Percentiles rank a stretch among this genome's conserved stretches.
Conservation (phyloP, 1,284 basidiomycete genomes). For the Naganishia liquefaciens region DNA sequence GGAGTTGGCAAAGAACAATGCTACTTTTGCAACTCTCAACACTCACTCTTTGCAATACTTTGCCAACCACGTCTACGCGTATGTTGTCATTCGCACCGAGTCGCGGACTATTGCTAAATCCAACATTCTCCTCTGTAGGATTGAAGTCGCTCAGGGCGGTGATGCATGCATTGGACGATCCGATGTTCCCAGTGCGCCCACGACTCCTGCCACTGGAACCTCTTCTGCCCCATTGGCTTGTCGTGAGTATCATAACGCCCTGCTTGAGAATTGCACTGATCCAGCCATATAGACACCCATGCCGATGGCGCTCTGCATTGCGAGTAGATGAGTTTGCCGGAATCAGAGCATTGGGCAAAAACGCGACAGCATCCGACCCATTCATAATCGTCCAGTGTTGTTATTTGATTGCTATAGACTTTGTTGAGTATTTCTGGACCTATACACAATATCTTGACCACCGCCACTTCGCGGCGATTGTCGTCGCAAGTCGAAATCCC, state of each 20-base stretch:
- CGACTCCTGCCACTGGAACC: conserved; percentile 28
- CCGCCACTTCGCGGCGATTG: too few relatives aligned
- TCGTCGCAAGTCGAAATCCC: too few relatives aligned
- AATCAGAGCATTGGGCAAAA: too few relatives aligned
- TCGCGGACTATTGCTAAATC: conserved; percentile 43
- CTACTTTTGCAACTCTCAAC: conserved; percentile 47
- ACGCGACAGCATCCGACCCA: too few relatives aligned
- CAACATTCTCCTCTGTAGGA: background rate
- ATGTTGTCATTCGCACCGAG: conserved; percentile 16
- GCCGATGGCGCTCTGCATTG: conserved; percentile 39
- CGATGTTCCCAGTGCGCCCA: conserved; percentile 28
- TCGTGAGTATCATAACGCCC: conserved; percentile 31
- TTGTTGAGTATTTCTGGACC: too few relatives aligned
- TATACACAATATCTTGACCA: too few relatives aligned
- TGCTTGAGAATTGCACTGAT: background rate
- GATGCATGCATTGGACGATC: conserved; percentile 45
- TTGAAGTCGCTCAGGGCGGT: conserved; percentile 48
- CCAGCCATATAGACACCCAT: conserved; percentile 40
- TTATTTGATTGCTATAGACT: too few relatives aligned
- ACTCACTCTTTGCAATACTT: conserved; percentile 54
- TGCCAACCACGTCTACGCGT: conserved; percentile 42
- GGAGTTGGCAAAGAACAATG: conserved; percentile 50
- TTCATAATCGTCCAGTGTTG: too few relatives aligned
- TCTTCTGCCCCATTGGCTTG: conserved; percentile 38
- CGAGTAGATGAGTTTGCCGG: background rate